A percentile compares a stretch with the other conserved stretches of the same genome.
phyloP scores from a whole-genome alignment of 768 basidiomycete species.

The Termitomyces sp. region DNA sequence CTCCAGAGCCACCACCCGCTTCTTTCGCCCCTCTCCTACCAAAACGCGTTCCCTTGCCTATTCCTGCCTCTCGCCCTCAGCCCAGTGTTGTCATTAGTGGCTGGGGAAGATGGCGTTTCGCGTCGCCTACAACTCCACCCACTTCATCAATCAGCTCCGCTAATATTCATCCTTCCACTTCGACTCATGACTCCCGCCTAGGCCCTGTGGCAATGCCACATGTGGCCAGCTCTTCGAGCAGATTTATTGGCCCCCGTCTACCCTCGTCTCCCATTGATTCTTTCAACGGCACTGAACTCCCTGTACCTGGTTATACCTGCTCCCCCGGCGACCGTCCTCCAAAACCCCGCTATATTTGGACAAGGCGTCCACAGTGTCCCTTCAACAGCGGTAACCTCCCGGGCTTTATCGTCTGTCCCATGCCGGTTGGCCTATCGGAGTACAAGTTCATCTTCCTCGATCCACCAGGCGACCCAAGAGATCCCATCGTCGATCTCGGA shows the following conservation, averaged over 20 bases:
- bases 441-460: background rate
- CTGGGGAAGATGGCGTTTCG: background rate
- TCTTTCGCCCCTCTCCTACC: background rate
- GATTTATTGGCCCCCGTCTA: background rate
- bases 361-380: background rate
- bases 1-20: background rate
- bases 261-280: background rate
- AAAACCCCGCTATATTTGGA: background rate
- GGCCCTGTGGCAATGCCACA: slow-evolving; percentile 1
- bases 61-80: background rate
- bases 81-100: background rate
- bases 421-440: background rate
- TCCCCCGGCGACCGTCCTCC: background rate
- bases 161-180: background rate
- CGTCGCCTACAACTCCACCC: background rate
- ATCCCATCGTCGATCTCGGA: background rate
- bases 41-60: background rate
- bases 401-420: background rate
- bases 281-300: background rate
- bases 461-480: background rate
- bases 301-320: background rate
- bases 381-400: background rate
- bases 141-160: background rate
- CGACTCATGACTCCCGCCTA: too few species aligned
- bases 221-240: background rate